Percentiles rank a stretch among this genome's conserved stretches.
Conservation (phyloP, 2,329 filamentous ascomycete genomes). For the Ophiostoma fasciatum region DNA sequence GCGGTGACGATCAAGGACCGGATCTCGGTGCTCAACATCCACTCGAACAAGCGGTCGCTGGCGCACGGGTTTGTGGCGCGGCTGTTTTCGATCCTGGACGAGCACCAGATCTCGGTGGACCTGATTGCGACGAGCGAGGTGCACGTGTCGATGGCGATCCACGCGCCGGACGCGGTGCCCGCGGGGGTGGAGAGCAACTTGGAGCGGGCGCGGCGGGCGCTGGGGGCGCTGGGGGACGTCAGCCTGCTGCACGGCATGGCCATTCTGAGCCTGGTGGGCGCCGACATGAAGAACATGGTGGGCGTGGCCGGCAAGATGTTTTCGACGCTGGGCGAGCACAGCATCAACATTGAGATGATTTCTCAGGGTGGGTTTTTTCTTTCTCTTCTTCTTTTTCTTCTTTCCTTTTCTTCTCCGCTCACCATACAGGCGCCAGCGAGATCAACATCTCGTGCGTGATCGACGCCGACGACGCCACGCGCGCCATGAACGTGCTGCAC, state of each 20-base stretch:
- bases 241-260: conserved; percentile 87
- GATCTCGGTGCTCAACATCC: conserved; percentile 93
- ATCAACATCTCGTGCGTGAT: conserved; percentile 99
- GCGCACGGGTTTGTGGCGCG: conserved; percentile 92
- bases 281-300: conserved; percentile 95
- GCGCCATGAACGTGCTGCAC: conserved; percentile 91
- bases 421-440: conserved; percentile 66
- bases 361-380: conserved; percentile 58
- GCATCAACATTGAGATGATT: conserved; percentile 98
- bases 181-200: conserved; percentile 33
- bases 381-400: not conserved
- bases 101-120: conserved; percentile 78
- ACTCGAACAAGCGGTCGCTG: conserved; percentile 91
- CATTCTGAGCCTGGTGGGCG: conserved; percentile 85
- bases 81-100: conserved; percentile 84
- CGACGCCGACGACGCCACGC: conserved; percentile 75
- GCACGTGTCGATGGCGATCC: conserved; percentile 92
- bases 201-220: conserved; percentile 33
- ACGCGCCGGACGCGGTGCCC: conserved; percentile 51
- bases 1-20: conserved; percentile 96
- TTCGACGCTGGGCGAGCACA: conserved; percentile 79
- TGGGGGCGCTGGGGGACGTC: conserved; percentile 73
- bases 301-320: conserved; percentile 93
- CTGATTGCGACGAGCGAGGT: conserved; percentile 94
- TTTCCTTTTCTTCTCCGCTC: conserved; percentile 1